A percentile compares a stretch with the other conserved stretches of the same genome.
These are phyloP conservation scores for Penicillium expansum DNA, from an alignment of 2,329 filamentous ascomycete genomes.

Conservation along the genomic window DNA sequence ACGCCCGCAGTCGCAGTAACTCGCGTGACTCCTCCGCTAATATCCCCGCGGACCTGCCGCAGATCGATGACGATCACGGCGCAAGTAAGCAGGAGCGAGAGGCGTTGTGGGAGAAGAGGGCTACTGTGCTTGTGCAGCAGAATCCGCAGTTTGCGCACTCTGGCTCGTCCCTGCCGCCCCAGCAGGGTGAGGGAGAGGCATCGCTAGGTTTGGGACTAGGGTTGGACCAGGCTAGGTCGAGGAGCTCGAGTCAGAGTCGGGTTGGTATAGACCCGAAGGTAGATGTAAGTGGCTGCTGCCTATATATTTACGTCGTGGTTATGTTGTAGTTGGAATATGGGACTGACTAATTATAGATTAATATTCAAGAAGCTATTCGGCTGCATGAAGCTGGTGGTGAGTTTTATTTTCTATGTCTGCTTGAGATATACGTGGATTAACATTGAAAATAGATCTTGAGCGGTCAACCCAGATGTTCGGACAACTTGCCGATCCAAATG, in stretches of 20 bases:
- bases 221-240: slow-evolving; percentile 17
- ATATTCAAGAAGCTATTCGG: slow-evolving; percentile 93
- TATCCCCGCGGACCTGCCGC: slow-evolving; percentile 76
- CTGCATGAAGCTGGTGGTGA: slow-evolving; percentile 76
- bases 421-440: neutral
- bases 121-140: slow-evolving; percentile 75
- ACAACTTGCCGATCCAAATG: slow-evolving; percentile 74
- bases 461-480: slow-evolving; percentile 83
- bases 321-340: neutral
- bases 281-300: slow-evolving; percentile 33
- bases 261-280: slow-evolving; percentile 30
- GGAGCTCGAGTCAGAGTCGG: slow-evolving; percentile 35
- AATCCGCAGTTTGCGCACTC: slow-evolving; percentile 46
- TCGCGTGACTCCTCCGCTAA: slow-evolving; percentile 55
- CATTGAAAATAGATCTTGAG: slow-evolving; percentile 56
- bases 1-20: slow-evolving; percentile 32
- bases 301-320: neutral
- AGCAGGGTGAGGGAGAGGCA: neutral
- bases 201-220: slow-evolving; percentile 1
- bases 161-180: slow-evolving; percentile 27
- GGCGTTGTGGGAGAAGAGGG: slow-evolving; percentile 86
- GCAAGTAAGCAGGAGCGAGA: slow-evolving; percentile 56
- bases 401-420: slow-evolving; percentile 7
- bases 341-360: slow-evolving; percentile 36
- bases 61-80: slow-evolving; percentile 57